Conservation (phyloP, 257 asterid species). For the Capsicum chinense region DNA sequence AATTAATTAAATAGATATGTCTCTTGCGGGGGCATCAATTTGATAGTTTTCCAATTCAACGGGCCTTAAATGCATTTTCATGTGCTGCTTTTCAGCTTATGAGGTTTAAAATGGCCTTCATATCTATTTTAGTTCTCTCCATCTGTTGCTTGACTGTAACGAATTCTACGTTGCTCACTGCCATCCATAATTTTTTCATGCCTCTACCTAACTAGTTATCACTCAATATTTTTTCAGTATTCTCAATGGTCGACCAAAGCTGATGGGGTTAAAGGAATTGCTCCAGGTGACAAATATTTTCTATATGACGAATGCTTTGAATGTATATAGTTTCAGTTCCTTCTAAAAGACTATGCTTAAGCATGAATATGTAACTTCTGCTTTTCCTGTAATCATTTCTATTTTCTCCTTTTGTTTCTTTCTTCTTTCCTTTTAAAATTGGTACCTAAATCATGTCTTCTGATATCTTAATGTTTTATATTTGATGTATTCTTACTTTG, state of each 20-base stretch:
- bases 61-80: neutral
- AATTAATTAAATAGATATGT: neutral
- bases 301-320: neutral
- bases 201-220: neutral
- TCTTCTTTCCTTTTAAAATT: neutral
- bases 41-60: neutral
- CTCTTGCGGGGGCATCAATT: neutral
- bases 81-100: neutral
- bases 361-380: neutral
- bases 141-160: neutral
- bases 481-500: neutral
- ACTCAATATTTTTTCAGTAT: slow-evolving; percentile 55
- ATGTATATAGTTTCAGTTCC: neutral
- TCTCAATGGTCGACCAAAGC: slow-evolving; percentile 91
- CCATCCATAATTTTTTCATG: neutral
- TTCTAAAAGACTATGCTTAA: neutral
- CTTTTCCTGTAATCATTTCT: slow-evolving; percentile 11
- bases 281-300: slow-evolving; percentile 71
- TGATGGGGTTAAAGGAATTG: slow-evolving; percentile 92
- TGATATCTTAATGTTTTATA: neutral
- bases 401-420: slow-evolving; percentile 22
- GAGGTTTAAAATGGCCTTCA: neutral
- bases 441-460: neutral
- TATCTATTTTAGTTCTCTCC: slow-evolving; percentile 16
- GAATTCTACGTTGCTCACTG: neutral